phyloP scores from a whole-genome alignment of 2,329 filamentous ascomycete species.

The Thyridium curvatum region DNA sequence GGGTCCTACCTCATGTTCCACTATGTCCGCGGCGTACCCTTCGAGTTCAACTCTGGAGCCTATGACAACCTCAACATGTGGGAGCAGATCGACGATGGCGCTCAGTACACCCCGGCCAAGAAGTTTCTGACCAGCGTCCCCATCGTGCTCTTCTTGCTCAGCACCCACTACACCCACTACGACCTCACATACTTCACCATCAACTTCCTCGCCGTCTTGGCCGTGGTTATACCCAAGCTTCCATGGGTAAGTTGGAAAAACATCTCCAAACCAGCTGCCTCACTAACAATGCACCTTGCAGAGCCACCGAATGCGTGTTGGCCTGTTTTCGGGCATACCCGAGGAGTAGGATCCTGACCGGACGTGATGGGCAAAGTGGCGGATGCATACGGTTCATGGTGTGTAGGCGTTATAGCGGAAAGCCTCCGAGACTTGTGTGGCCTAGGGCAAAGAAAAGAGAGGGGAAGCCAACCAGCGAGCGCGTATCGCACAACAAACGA shows the following conservation, averaged over 20 bases:
- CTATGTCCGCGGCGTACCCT: conserved; percentile 94
- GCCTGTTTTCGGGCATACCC: conserved; percentile 63
- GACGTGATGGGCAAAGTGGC: not conserved
- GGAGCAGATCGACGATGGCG: conserved; percentile 99
- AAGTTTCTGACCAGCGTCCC: conserved; percentile 95
- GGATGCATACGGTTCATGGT: conserved; percentile 3
- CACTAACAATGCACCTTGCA: conserved; percentile 22
- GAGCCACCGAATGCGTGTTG: conserved; percentile 74
- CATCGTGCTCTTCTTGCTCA: conserved; percentile 88
- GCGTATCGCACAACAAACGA: too few species aligned
- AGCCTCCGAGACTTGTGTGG: not conserved
- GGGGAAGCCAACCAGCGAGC: not conserved
- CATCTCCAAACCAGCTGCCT: conserved; percentile 16
- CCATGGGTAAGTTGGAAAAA: conserved; percentile 68
- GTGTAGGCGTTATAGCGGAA: not conserved
- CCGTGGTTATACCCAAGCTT: conserved; percentile 91
- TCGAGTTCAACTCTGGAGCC: conserved; percentile 96
- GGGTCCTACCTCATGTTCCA: conserved; percentile 99
- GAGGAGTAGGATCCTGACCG: conserved; percentile 41
- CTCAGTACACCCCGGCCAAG: conserved; percentile 97
- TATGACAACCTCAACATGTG: conserved; percentile 99
- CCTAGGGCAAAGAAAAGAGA: not conserved
- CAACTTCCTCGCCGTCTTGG: conserved; percentile 89
- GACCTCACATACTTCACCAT: conserved; percentile 95
- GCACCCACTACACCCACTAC: conserved; percentile 98